A percentile compares a stretch with the other conserved stretches of the same genome.
phyloP scores from a whole-genome alignment of 1,139 yeast genomes.

The Hyphopichia wangnamkhiaoensis region DNA sequence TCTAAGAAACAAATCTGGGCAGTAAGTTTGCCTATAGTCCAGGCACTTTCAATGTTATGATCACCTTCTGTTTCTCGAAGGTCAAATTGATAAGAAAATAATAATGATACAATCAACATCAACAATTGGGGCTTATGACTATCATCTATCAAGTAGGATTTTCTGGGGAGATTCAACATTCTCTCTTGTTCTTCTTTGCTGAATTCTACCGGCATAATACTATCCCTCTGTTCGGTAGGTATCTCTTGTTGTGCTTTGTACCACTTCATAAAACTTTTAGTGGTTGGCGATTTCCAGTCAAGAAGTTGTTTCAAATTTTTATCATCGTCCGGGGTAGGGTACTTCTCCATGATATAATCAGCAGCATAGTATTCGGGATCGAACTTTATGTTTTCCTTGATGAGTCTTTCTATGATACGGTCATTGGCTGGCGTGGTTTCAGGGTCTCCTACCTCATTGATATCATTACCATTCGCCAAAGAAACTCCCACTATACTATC shows the following conservation, averaged over 20 bases:
- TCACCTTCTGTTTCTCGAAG: slow-evolving; percentile 75
- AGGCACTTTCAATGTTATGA: slow-evolving; percentile 82
- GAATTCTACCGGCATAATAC: slow-evolving; percentile 50
- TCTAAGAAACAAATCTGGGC: slow-evolving; percentile 81
- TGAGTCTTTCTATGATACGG: slow-evolving; percentile 63
- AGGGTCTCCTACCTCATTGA: slow-evolving; percentile 82
- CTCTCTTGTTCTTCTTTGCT: slow-evolving; percentile 60
- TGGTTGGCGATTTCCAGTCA: slow-evolving; percentile 56
- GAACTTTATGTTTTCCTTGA: slow-evolving; percentile 74
- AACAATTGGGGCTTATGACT: slow-evolving; percentile 50
- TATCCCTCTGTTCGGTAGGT: slow-evolving; percentile 22
- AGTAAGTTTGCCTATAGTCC: slow-evolving; percentile 85
- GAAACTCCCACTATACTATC: slow-evolving; percentile 65
- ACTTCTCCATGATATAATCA: slow-evolving; percentile 65
- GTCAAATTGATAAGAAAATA: slow-evolving; percentile 78
- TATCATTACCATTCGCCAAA: slow-evolving; percentile 80
- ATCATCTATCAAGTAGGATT: slow-evolving; percentile 55
- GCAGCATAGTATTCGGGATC: slow-evolving; percentile 90
- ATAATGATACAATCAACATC: slow-evolving; percentile 59
- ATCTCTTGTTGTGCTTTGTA: slow-evolving; percentile 36
- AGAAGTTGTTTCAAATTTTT: slow-evolving; percentile 54
- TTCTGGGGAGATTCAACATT: slow-evolving; percentile 69
- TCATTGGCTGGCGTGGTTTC: slow-evolving; percentile 60
- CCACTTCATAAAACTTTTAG: slow-evolving; percentile 49
- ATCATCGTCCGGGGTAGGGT: slow-evolving; percentile 57